Evolutionary conservation across 2,329 filamentous ascomycete genomes (phyloP).

Genomic region (Aspergillus sp.): DNA sequence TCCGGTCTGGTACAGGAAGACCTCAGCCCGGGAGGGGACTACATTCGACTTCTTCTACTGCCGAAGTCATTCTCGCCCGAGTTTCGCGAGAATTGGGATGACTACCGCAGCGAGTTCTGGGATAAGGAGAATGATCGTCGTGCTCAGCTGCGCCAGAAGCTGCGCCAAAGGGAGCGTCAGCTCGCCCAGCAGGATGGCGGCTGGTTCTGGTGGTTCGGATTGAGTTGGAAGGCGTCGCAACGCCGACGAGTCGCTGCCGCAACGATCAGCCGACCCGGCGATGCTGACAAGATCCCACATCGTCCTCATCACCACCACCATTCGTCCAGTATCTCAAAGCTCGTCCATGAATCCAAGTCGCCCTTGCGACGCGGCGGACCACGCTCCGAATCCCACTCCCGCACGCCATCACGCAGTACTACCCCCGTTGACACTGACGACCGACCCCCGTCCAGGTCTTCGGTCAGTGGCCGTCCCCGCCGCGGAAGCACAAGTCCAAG

Average conservation of each 20-base stretch:
- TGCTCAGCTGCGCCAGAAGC: constrained; percentile 67
- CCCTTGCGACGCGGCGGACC: constrained; percentile 31
- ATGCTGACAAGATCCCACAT: constrained; percentile 33
- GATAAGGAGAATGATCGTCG: constrained; percentile 92
- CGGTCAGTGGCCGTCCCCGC: constrained; percentile 34
- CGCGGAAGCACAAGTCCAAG: constrained; percentile 37
- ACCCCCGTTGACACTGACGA: constrained; percentile 43
- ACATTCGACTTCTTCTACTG: constrained; percentile 84
- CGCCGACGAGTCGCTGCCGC: constrained; percentile 33
- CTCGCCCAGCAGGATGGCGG: constrained; percentile 68
- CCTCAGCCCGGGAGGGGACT: constrained; percentile 83
- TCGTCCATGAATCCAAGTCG: constrained; percentile 32
- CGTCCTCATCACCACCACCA: constrained; percentile 31
- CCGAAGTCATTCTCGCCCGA: constrained; percentile 94
- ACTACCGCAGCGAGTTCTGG: constrained; percentile 94
- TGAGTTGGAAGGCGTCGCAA: constrained; percentile 44
- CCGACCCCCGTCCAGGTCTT: constrained; percentile 37
- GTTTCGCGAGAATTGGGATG: constrained; percentile 95
- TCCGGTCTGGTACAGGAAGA: constrained; percentile 76
- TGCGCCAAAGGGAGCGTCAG: constrained; percentile 68
- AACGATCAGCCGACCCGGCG: constrained; percentile 28
- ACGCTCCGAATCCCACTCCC: constrained; percentile 45
- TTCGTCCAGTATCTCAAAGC: constrained; percentile 27
- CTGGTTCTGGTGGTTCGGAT: constrained; percentile 83
- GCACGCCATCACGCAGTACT: constrained; percentile 46